phyloP scores from a whole-genome alignment of 768 basidiomycete species.

The Auricularia sp. region DNA sequence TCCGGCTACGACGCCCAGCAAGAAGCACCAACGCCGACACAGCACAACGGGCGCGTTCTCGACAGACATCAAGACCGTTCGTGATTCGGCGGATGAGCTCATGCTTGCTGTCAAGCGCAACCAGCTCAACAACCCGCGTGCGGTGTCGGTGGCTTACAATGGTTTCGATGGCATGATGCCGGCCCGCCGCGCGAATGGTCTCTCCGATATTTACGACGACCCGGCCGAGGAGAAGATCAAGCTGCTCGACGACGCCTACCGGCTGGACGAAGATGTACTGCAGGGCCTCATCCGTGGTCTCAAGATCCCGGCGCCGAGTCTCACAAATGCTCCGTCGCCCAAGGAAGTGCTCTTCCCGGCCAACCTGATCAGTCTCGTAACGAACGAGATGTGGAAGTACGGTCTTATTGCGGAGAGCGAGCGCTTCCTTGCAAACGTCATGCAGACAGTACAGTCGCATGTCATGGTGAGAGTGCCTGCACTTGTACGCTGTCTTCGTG shows the following conservation, averaged over 20 bases:
- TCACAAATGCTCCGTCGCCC: constrained; percentile 83
- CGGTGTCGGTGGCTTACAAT: constrained; percentile 81
- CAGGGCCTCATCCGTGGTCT: constrained; percentile 82
- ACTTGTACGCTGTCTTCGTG: background rate
- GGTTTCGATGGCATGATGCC: constrained; percentile 68
- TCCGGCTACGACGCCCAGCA: constrained; percentile 24
- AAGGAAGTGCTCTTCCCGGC: constrained; percentile 99
- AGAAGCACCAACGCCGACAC: constrained; percentile 71
- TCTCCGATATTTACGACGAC: constrained; percentile 75
- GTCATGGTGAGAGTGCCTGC: constrained; percentile 73
- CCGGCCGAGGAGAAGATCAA: constrained; percentile 92
- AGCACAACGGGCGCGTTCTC: constrained; percentile 77
- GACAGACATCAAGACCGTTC: constrained; percentile 45
- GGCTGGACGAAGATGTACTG: constrained; percentile 87
- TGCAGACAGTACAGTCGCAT: constrained; percentile 95
- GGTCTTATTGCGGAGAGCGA: constrained; percentile 95
- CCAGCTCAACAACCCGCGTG: constrained; percentile 65
- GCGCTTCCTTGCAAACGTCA: constrained; percentile 94
- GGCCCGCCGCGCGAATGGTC: constrained; percentile 46
- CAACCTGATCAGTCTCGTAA: constrained; percentile 91
- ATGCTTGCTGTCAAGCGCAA: constrained; percentile 65
- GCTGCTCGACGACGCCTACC: constrained; percentile 83
- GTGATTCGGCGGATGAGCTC: constrained; percentile 69
- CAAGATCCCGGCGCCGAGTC: constrained; percentile 85
- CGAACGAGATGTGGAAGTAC: constrained; percentile 99